Base-by-base conservation (phyloP, 306 rosid species). In the Dalbergia oliveri region DNA sequence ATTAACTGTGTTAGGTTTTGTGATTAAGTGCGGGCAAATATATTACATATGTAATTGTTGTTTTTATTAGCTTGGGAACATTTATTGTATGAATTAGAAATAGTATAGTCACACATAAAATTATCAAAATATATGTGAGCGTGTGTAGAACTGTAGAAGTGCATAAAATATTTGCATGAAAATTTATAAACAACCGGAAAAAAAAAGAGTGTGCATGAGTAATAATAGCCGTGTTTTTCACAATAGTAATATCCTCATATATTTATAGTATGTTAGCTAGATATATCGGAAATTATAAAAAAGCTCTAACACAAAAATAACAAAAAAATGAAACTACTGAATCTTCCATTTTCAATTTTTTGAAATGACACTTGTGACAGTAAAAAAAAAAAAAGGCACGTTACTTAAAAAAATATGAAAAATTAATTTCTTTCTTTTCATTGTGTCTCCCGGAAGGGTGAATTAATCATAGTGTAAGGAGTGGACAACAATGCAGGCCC, bases 401-500 rank as follows among this genome's bases (percentile, higher is more conserved):
- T 47, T 47, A 4, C 53, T 1, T 54, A 0, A 54, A 15, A 15
- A 54, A n/a, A 11, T 11, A 37, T 35, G 69, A 74, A 18, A 35
- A 75, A 61, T 15, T 9, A 23, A 75, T 8, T 13, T 7, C 44
- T 49, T 62, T 5, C 37, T 49, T 62, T 63, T 49, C 37, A 34
- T 8, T 33, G 14, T 76, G 33, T 47, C 72, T 56, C 41, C 62
- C 2, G 0, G 49, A 44, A 66, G 65, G 57, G 62, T n/a, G 47
- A 67, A 72, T 45, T 43, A 65, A 66, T 77, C 21, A 77, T 65
- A 13, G 56, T 9, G 31, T 19, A 3, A 39, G 49, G 66, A 77
- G 81, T 53, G 74, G 74, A 39, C 12, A 44, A 66, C 73, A 66
- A 66, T 39, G 41, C 15, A 34, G 64, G 47, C 45, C 79, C 64